Evolutionary conservation across 306 rosid genomes (phyloP).

Genomic region (Vicia faba): DNA sequence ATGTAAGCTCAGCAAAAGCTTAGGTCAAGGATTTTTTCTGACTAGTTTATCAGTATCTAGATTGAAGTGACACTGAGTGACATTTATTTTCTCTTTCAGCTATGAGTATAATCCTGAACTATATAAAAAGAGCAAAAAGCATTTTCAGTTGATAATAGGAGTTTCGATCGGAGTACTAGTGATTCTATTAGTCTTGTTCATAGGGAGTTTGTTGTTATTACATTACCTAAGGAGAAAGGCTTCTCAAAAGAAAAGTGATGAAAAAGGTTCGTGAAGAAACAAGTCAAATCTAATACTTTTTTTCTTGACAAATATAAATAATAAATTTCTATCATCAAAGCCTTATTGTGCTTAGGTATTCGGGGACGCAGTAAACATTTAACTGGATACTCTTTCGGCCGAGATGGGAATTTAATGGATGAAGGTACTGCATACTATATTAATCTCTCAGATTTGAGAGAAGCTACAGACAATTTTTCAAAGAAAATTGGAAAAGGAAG

Average conservation of each 20-base stretch:
- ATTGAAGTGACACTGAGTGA: constrained; percentile 33
- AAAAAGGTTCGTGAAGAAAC: constrained; percentile 53
- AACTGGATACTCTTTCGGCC: constrained; percentile 55
- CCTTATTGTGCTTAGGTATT: constrained; percentile 52
- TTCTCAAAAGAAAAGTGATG: constrained; percentile 47
- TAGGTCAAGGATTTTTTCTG: not conserved
- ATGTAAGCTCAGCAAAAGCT: constrained; percentile 43
- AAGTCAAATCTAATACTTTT: constrained; percentile 21
- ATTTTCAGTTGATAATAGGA: constrained; percentile 65
- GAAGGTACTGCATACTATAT: constrained; percentile 85
- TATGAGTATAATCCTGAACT: constrained; percentile 63
- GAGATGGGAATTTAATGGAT: constrained; percentile 66
- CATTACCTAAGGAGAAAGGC: constrained; percentile 51
- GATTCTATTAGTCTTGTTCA: constrained; percentile 51
- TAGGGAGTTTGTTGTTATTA: constrained; percentile 59
- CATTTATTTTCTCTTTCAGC: constrained; percentile 49
- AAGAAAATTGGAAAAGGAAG: constrained; percentile 92
- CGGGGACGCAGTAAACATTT: constrained; percentile 66
- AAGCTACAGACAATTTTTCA: constrained; percentile 70
- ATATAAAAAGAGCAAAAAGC: constrained; percentile 57
- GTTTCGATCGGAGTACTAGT: constrained; percentile 63
- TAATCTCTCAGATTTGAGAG: constrained; percentile 70
- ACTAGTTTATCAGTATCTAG: not conserved
- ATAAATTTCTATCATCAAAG: constrained; percentile 31
- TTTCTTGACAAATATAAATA: constrained; percentile 4